Conservation (phyloP, 1,284 basidiomycete genomes). For the Fistulina hepatica region DNA sequence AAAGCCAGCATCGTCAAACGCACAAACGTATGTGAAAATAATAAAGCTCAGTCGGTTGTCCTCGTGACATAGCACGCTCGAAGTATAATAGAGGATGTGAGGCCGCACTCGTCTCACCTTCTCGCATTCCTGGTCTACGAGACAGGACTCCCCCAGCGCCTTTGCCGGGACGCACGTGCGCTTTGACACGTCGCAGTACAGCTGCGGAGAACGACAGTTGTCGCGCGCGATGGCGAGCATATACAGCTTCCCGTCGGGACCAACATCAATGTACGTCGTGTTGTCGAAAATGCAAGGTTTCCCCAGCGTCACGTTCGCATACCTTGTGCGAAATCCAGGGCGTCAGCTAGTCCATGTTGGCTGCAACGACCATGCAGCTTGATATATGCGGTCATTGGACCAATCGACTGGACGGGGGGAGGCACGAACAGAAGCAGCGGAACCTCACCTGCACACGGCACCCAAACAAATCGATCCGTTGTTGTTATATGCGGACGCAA, state of each 20-base stretch:
- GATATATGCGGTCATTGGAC: no score
- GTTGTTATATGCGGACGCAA: constrained; percentile 34
- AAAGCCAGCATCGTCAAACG: constrained; percentile 1
- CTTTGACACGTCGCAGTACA: constrained; percentile 46
- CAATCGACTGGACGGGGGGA: no score
- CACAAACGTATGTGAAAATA: constrained; percentile 1
- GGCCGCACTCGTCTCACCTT: no score
- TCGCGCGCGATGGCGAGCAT: constrained; percentile 48
- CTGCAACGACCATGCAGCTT: constrained; percentile 44
- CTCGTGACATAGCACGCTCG: constrained; percentile 13
- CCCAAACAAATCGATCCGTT: constrained; percentile 54
- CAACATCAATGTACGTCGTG: constrained; percentile 45
- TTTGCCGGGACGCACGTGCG: constrained; percentile 39
- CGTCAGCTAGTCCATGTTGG: constrained; percentile 33
- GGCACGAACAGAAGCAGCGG: no score
- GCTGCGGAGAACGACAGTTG: constrained; percentile 41
- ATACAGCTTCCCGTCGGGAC: constrained; percentile 32
- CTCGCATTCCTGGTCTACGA: constrained; percentile 46
- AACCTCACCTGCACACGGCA: no score
- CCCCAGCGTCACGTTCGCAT: constrained; percentile 44
- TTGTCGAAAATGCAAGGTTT: constrained; percentile 50
- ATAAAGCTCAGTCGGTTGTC: constrained; percentile 4
- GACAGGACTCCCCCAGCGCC: constrained; percentile 34
- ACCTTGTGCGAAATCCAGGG: no score
- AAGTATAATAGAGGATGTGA: no score